phyloP scores from a whole-genome alignment of 352 stramenopile species.

The Globisporangium mamillatum region DNA sequence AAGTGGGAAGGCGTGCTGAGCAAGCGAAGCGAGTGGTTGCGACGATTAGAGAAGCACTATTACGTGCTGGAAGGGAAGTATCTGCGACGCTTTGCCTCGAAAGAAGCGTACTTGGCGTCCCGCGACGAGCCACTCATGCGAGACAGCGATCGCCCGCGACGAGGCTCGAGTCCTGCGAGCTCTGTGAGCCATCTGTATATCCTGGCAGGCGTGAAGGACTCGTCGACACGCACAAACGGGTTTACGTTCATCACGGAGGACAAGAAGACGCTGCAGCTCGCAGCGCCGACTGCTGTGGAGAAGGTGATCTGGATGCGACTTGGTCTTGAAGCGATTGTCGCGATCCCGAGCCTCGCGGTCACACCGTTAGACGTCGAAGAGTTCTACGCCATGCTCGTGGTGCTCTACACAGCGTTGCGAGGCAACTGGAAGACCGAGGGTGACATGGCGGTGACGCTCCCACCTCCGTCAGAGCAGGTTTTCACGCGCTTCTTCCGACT shows the following conservation, averaged over 20 bases:
- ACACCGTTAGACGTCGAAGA: conserved; percentile 85
- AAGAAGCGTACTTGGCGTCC: conserved; percentile 79
- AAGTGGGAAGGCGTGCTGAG: conserved; percentile 83
- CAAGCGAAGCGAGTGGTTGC: conserved; percentile 79
- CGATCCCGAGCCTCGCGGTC: conserved; percentile 72
- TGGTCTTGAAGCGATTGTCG: conserved; percentile 81
- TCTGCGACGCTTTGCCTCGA: conserved; percentile 78
- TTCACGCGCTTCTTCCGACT: conserved; percentile 87
- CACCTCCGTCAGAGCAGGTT: conserved; percentile 80
- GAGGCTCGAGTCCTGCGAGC: conserved; percentile 35
- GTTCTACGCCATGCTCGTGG: conserved; percentile 88
- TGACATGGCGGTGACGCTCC: conserved; percentile 86
- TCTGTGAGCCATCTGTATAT: conserved; percentile 77
- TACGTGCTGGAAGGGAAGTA: conserved; percentile 86
- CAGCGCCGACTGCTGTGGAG: conserved; percentile 72
- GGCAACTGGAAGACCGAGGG: conserved; percentile 82
- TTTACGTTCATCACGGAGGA: conserved; percentile 89
- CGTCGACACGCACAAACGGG: conserved; percentile 68
- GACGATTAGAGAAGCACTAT: conserved; percentile 80
- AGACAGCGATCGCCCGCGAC: conserved; percentile 37
- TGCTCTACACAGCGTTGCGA: conserved; percentile 77
- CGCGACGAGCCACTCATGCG: conserved; percentile 71
- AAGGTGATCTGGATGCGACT: conserved; percentile 89
- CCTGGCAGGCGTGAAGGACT: conserved; percentile 82
- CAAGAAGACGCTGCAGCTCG: conserved; percentile 81